phyloP scores from a whole-genome alignment of 495 filamentous ascomycete genomes.

The Evernia prunastri region DNA sequence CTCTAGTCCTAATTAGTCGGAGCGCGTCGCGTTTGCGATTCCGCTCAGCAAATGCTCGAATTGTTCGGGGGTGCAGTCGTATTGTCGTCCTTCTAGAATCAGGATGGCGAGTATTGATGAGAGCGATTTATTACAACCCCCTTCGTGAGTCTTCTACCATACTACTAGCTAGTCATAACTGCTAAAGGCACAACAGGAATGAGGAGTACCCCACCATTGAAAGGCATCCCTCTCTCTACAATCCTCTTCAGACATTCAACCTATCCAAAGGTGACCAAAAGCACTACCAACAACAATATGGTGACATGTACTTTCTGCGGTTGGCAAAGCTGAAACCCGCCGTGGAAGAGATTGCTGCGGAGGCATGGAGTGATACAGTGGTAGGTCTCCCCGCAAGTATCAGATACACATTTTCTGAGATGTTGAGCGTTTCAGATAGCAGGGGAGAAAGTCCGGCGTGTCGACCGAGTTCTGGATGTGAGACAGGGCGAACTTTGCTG shows the following conservation, averaged over 20 bases:
- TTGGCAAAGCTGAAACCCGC: constrained; percentile 80
- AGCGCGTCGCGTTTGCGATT: neutral
- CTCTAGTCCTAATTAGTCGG: neutral
- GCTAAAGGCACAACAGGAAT: constrained; percentile 30
- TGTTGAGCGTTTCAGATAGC: constrained; percentile 49
- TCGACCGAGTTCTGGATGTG: constrained; percentile 88
- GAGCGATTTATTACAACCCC: constrained; percentile 14
- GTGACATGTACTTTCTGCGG: constrained; percentile 93
- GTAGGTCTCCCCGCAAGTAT: constrained; percentile 35
- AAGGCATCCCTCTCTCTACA: constrained; percentile 59
- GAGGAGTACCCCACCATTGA: constrained; percentile 38
- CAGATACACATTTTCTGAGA: constrained; percentile 1
- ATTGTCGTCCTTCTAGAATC: neutral
- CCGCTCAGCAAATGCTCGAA: neutral
- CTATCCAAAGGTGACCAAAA: constrained; percentile 62
- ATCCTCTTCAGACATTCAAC: constrained; percentile 63
- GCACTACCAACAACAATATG: constrained; percentile 91
- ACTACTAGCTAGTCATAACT: neutral
- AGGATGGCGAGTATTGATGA: constrained; percentile 11
- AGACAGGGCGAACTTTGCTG: constrained; percentile 93
- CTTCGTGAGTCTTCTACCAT: constrained; percentile 6
- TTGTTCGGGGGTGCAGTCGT: neutral
- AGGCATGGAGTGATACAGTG: constrained; percentile 68
- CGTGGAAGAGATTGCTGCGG: constrained; percentile 64
- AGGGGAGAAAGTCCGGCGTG: constrained; percentile 63